Base-by-base conservation (phyloP, 2,329 filamentous ascomycete genomes). In the Chalara sp. region DNA sequence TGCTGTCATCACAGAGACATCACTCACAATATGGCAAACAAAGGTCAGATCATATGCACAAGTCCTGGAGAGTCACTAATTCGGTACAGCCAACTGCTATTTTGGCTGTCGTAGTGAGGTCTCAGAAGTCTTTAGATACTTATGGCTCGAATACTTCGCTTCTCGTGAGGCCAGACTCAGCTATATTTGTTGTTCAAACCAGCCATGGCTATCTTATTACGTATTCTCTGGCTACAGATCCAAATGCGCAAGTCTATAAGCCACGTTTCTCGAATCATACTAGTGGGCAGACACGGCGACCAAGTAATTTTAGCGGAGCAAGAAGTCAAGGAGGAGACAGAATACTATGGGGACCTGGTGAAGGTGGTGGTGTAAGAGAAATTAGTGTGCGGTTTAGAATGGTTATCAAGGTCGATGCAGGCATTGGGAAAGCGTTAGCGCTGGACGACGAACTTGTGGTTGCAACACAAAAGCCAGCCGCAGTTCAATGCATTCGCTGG, bases 401-500 rank as follows among this genome's bases (percentile, higher is more conserved):
- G 87, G 92, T 96, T 11, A 97, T 99, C 64, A 95, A 95, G 66
- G 89, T 99, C 13, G 93, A 99, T 68, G 93, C 93, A 3, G 93
- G 93, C 2, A 96, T 99, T 60, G 84, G 84, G 59, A 88, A 84
- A 62, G 89, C 88, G 8, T 72, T 97, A 49, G 92, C 93, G 2
- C 76, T 97, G 28, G 93, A 97, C 58, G 89, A 96, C 50, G 93
- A 97, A 67, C 74, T 99, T 40, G 77, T 97, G 28, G 91, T 99
- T 48, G 89, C 93, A 5, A 99, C 93, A 0, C 77, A 82, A 51
- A 96, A 93, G 63, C 93, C 93, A 4, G 85, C 91, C 0, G 92
- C 93, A n/a, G 83, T 97, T 12, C 93, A 99, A 68, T 96, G 91
- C 69, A 97, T 99, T 60, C 83, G 87, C 52, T 99, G 93, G 93